Percentiles rank a stretch among this genome's conserved stretches.
Conservation (phyloP, 2,329 filamentous ascomycete species). For the Penicillium sp. region DNA sequence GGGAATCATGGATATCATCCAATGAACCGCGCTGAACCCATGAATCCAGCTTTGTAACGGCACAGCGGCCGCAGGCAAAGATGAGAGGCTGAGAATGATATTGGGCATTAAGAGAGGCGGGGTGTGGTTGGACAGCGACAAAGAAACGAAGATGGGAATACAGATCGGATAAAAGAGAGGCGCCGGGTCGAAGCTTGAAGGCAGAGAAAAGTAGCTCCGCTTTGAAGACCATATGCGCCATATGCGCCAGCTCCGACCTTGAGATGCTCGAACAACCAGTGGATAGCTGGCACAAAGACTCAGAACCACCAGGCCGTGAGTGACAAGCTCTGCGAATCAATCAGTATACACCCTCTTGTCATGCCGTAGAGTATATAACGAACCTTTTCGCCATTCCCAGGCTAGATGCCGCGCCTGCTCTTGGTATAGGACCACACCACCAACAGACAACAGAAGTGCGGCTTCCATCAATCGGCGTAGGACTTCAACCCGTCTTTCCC, state of each 20-base stretch:
- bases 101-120: constrained; percentile 70
- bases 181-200: constrained; percentile 83
- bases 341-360: constrained; percentile 6
- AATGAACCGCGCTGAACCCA: constrained; percentile 70
- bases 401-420: constrained; percentile 33
- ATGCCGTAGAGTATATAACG: constrained; percentile 1
- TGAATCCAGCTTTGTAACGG: constrained; percentile 61
- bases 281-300: constrained; percentile 55
- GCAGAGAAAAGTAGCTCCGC: constrained; percentile 60
- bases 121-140: constrained; percentile 68
- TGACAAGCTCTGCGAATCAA: constrained; percentile 33
- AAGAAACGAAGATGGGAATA: constrained; percentile 73
- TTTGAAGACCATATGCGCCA: constrained; percentile 29
- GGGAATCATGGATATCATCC: constrained; percentile 73
- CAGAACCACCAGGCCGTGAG: constrained; percentile 33
- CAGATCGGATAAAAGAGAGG: constrained; percentile 83
- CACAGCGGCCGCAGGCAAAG: constrained; percentile 72
- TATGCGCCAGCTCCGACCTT: constrained; percentile 27
- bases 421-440: constrained; percentile 44
- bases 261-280: constrained; percentile 50
- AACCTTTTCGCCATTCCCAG: constrained; percentile 43
- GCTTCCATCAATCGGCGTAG: constrained; percentile 56
- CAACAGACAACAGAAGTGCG: constrained; percentile 55
- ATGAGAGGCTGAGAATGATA: constrained; percentile 75
- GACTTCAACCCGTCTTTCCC: constrained; percentile 43